Percentiles rank a stretch among this genome's conserved stretches.
These are phyloP conservation scores for Pseudodiploospora longispora DNA, from an alignment of 2,329 filamentous ascomycete species.

Conservation along the genomic window DNA sequence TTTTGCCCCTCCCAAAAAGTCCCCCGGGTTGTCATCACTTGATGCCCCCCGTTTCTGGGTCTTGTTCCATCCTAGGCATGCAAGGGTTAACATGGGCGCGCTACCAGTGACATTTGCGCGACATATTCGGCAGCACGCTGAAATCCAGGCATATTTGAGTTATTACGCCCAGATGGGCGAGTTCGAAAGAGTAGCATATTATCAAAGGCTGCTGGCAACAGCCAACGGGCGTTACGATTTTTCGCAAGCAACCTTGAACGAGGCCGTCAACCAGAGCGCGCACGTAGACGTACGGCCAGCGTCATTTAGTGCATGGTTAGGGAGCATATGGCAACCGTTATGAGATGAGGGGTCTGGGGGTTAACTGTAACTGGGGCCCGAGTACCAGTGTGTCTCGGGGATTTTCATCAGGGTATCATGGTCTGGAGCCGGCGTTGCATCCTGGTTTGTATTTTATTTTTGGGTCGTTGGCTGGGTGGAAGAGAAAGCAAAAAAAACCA, in stretches of 20 bases:
- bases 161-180: slow-evolving; percentile 40
- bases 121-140: slow-evolving; percentile 28
- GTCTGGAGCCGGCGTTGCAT: slow-evolving; percentile 8
- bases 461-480: not conserved
- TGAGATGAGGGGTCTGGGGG: not conserved
- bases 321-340: slow-evolving; percentile 13
- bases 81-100: slow-evolving; percentile 3
- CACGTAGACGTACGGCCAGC: slow-evolving; percentile 38
- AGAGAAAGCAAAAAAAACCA: not conserved
- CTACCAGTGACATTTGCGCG: slow-evolving; percentile 31
- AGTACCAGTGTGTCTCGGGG: not conserved
- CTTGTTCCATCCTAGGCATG: not conserved
- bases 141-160: slow-evolving; percentile 32
- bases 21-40: not conserved
- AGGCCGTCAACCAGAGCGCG: slow-evolving; percentile 27
- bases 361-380: too few relatives aligned
- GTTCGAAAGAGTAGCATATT: slow-evolving; percentile 40
- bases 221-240: slow-evolving; percentile 62
- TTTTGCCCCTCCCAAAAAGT: slow-evolving; percentile 10
- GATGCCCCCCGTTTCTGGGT: slow-evolving; percentile 1
- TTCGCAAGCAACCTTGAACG: slow-evolving; percentile 51
- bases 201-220: slow-evolving; percentile 59
- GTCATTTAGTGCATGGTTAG: slow-evolving; percentile 47
- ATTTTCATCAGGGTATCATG: slow-evolving; percentile 2
- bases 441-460: slow-evolving; percentile 1